Evolutionary conservation across 352 stramenopile species (phyloP), one percentile per base, ranked within the genome.

Genomic region (Achlya hypogyna): DNA sequence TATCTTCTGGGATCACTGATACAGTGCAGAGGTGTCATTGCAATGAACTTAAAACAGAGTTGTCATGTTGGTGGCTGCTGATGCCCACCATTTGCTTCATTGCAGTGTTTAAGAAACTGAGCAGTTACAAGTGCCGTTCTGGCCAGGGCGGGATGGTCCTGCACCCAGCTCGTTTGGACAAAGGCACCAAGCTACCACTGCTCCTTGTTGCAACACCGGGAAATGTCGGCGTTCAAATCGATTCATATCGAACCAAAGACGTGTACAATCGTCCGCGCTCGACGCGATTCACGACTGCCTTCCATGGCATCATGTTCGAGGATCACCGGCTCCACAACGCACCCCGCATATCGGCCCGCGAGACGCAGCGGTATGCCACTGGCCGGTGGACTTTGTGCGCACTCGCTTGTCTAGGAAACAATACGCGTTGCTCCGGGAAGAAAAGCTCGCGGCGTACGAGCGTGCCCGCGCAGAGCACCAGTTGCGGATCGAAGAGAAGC

Each of bases 181-280:
- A 18, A 45, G 38, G 14, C 12, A 56, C 49, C 25, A 56, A 56
- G 49, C 49, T 56, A 9, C 49, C 49, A 10, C 25, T 56, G 25
- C 31, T 56, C n/a, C 32, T 90, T 20, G 72, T 67, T 29, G 84
- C 82, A 28, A 78, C 79, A 14, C 78, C 82, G 29, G 79, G 82
- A 29, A 93, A 91, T 62, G 77, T 93, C 22, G 82, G 84, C 42
- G 77, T 91, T 20, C 82, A 88, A 72, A 88, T 93, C 62, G 81
- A 90, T 58, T 69, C 84, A 42, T 86, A 84, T 43, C 82, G 84
- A 8, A 63, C 71, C 0, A 83, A 87, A 73, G 78, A 78, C 31
- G 31, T 86, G 43, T 81, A 87, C 63, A 65, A 82, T 27, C 77
- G 80, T 1, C 81, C 82, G 25, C 76, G 84, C 20, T 86, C 75